Base-by-base conservation (phyloP, 2,329 filamentous ascomycete genomes). In the Fusarium guadeloupense region DNA sequence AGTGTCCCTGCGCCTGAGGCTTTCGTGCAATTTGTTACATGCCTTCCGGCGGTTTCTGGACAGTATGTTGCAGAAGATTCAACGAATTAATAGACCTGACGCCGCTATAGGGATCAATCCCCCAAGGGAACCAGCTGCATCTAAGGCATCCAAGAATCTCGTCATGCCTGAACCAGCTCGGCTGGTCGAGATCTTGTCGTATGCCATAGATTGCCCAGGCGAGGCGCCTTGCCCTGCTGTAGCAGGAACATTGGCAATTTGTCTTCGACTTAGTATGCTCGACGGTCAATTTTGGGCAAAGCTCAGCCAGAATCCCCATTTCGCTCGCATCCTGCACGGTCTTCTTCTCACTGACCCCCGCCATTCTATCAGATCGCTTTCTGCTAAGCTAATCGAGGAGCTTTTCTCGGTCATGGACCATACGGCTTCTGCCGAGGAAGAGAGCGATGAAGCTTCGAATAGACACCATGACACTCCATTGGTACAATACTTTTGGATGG, bases 371-470 rank as follows among this genome's bases (percentile, higher is more conserved):
- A 78, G 70, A 49, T 60, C 28, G 50, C 74, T 53, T 68, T 71
- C 56, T 55, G 73, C 47, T 6, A 75, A 75, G 5, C 62, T 80
- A 14, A 69, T 77, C 13, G 76, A 76, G 48, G 62, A 71, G 6
- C 59, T 62, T 6, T 63, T 67, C 10, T 62, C 58, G 6, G 40
- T 51, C 8, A 30, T 52, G 28, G 49, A 54, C 17, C 45, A 44
- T 13, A 16, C 39, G n/a, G 23, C 37, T 25, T 28, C 39, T 13
- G 13, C 23, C 23, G 40, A 47, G n/a, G 55, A 50, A 20, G n/a
- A 31, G 9, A n/a, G 14, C 21, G 21, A 37, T 16, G 30, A 39
- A 28, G 20, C 16, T 35, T 39, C 37, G 25, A 19, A 35, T 26
- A 37, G 13, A 19, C 23, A 31, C 13, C 25, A 9, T 48, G 60